Evolutionary conservation across 2,329 filamentous ascomycete genomes (phyloP), one percentile per base, ranked within the genome.

Genomic region (Geosmithia morbida): DNA sequence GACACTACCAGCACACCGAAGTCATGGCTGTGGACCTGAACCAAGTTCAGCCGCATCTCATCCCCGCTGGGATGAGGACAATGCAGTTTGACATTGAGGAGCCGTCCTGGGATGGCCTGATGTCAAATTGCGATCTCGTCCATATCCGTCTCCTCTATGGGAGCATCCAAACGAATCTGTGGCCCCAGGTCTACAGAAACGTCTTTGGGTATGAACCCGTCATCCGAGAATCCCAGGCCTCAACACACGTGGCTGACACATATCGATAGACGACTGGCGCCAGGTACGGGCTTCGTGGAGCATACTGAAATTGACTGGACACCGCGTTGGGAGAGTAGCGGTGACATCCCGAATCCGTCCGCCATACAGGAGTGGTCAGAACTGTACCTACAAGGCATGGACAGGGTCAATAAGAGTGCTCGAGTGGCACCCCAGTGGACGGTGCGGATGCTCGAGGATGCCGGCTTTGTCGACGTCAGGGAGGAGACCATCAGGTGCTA

Each of bases 271-370:
- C 85, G 94, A 58, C 71, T 96, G 22, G 80, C 79, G 55, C 87
- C 87, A 1, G 81, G 82, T 1, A 73, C 69, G 41, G 90, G 89
- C 47, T 76, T 74, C 59, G 73, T 96, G 48, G 89, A 97, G 63
- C 87, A 94, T 54, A 77, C 94, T 44, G 90, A 97, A 61, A 83
- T 97, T 48, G 87, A 97, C 62, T 85, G 85, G 63, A 70, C 75
- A 44, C 87, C 87, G 17, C 78, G 78, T 46, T 84, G 79, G 57
- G 82, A 87, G 52, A 42, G 85, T 55, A 37, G 33, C 13, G 72
- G 74, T 37, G 77, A 77, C 1, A 64, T 85, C 14, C 70, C 75
- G 11, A 53, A 64, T 3, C 65, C 77, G 39, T 78, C 81, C 7
- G 67, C 72, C 26, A 66, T 90, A 16, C 63, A 69, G 43, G 66